These are phyloP conservation scores for Hymenoscyphus repandus DNA, from an alignment of 2,329 filamentous ascomycete genomes.

Conservation along the genomic window DNA sequence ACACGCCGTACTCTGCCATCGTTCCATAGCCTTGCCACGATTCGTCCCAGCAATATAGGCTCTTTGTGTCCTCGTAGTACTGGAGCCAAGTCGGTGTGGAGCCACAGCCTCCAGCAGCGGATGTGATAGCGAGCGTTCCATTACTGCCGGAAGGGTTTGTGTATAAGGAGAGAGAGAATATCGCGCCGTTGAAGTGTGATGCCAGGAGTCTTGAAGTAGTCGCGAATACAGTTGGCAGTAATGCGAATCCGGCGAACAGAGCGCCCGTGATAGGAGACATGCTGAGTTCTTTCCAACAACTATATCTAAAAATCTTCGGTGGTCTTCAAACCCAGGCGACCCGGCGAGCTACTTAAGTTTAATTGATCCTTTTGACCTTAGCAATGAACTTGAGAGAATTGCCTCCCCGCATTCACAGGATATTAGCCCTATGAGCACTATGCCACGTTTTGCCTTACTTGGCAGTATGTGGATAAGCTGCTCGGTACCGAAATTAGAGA, in stretches of 20 bases:
- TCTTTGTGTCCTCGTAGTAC: slow-evolving; percentile 34
- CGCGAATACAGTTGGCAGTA: slow-evolving; percentile 7
- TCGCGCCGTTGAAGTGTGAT: slow-evolving; percentile 37
- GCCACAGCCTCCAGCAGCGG: slow-evolving; percentile 30
- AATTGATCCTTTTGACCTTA: slow-evolving; percentile 4
- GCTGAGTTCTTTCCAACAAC: slow-evolving; percentile 1
- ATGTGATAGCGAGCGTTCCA: slow-evolving; percentile 10
- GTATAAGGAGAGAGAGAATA: slow-evolving; percentile 35
- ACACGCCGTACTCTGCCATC: slow-evolving; percentile 29
- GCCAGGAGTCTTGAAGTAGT: slow-evolving; percentile 8
- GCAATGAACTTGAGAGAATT: background rate
- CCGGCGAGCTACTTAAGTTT: slow-evolving; percentile 10
- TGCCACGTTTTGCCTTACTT: no score
- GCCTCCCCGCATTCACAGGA: slow-evolving; percentile 8
- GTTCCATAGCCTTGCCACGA: slow-evolving; percentile 29
- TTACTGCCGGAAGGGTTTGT: slow-evolving; percentile 3
- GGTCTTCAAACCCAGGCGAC: background rate
- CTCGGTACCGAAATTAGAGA: no score
- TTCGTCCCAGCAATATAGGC: slow-evolving; percentile 42
- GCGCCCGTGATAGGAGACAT: slow-evolving; percentile 4
- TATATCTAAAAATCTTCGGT: background rate
- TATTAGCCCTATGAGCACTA: slow-evolving; percentile 4
- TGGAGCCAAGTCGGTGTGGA: slow-evolving; percentile 40
- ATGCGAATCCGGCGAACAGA: slow-evolving; percentile 3
- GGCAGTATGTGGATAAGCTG: no score